phyloP scores from a whole-genome alignment of 176 grass and related monocot species.

The Bonia amplexicaulis region DNA sequence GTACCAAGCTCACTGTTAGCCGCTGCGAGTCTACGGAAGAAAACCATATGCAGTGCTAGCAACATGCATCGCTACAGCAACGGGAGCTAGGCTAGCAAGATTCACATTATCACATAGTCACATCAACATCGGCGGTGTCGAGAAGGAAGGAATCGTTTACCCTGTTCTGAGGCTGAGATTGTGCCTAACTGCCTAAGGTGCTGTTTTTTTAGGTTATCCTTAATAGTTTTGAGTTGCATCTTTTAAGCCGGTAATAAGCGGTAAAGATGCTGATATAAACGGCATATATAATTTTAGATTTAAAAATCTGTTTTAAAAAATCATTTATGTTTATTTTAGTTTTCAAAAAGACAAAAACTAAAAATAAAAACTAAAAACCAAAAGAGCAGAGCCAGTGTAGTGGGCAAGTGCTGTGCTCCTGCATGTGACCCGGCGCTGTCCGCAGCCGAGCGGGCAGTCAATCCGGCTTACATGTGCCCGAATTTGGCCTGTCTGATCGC shows the following conservation, averaged over 20 bases:
- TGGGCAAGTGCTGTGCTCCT: background rate
- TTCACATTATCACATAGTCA: background rate
- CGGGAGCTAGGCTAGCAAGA: background rate
- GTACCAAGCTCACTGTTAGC: background rate
- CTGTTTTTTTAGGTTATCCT: too few species aligned
- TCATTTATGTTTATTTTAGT: too few species aligned
- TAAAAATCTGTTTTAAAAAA: too few species aligned
- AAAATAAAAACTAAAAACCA: too few species aligned
- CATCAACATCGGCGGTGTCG: constrained; percentile 25
- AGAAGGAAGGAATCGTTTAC: background rate
- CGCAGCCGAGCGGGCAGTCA: constrained; percentile 1
- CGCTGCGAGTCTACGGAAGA: background rate
- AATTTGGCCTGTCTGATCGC: constrained; percentile 7
- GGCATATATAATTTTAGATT: too few species aligned
- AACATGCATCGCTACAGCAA: background rate
- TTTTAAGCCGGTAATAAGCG: too few species aligned
- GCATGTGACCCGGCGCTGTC: constrained; percentile 34
- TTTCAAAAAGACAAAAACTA: too few species aligned
- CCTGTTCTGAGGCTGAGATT: background rate
- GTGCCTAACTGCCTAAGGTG: background rate
- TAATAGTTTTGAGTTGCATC: too few species aligned
- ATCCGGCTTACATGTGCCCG: constrained; percentile 24
- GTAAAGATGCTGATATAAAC: too few species aligned
- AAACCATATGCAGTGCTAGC: background rate
- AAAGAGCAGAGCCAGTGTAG: background rate